Evolutionary conservation across 225 moss, liverwort and hornwort genomes (phyloP), one percentile per base, ranked within the genome.

Genomic region (Sphagnum contortum): DNA sequence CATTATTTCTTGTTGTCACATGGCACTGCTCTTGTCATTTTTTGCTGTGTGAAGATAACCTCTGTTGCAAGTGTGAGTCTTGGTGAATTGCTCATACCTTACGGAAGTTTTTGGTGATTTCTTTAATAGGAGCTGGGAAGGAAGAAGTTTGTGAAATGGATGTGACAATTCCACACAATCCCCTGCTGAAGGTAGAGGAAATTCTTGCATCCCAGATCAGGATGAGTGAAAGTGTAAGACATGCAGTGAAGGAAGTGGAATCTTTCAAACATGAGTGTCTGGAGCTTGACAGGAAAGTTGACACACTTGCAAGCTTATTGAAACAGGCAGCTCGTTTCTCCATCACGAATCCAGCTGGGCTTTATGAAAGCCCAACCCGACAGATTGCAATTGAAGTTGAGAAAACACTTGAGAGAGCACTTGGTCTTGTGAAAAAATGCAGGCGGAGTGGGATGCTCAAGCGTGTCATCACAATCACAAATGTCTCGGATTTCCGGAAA

Each of bases 401-500:
- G 50, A 96, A 90, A 68, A 84, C 90, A 12, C 68, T 96, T 69
- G 85, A 96, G 60, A 87, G 77, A 75, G 86, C 92, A 7, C 75
- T 90, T 2, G 70, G 80, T 61, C 72, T 96, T 4, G 90, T 87
- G 75, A 87, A 76, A 71, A 96, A 92, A 73, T 92, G 92, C 53
- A 88, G 83, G 71, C 75, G 90, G 67, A 88, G 92, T 50, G 90
- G 95, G 48, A 87, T 92, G 64, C 71, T 92, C 55, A 80, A 82
- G 64, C 71, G 92, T 44, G 92, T 96, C 45, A 96, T 96, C 65
- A 96, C 90, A 3, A 90, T 92, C 62, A 92, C 95, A 1, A 90
- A 91, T 13, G 85, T 84, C 0, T 65, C 84, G 2, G 95, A 92
- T 66, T 96, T 96, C 69, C 84, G 78, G 2, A 92, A 67, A 66